Evolutionary conservation across 1,284 basidiomycete genomes (phyloP).

Genomic region (Ceraceosorus guamensis): DNA sequence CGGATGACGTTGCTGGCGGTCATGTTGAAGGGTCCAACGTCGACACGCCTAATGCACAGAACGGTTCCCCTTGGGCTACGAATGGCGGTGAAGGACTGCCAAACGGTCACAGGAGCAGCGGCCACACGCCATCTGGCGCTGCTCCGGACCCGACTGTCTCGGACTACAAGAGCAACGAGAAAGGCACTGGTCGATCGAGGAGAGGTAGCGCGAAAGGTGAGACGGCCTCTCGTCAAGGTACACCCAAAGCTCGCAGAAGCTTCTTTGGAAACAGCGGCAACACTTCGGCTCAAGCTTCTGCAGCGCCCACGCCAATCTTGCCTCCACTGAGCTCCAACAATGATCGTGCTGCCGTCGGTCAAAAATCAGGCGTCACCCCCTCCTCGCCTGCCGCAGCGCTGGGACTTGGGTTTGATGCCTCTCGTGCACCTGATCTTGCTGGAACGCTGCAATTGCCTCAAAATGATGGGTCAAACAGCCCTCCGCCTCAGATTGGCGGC

Average conservation of each 20-base stretch:
- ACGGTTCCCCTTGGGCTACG: background rate
- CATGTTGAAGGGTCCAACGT: background rate
- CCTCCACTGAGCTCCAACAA: background rate
- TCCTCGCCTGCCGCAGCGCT: too few relatives aligned
- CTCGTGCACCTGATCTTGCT: background rate
- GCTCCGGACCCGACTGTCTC: background rate
- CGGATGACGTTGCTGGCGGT: constrained; percentile 9
- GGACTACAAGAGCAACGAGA: too few relatives aligned
- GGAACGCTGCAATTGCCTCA: background rate
- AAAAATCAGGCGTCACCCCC: too few relatives aligned
- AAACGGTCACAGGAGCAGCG: background rate
- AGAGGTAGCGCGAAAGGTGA: background rate
- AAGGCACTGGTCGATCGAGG: background rate
- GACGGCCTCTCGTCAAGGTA: background rate
- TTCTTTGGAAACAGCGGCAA: background rate
- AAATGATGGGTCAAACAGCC: too few relatives aligned
- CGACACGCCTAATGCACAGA: background rate
- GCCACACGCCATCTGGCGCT: background rate
- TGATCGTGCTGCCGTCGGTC: too few relatives aligned
- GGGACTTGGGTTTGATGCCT: background rate
- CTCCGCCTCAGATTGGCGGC: background rate
- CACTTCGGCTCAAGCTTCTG: background rate
- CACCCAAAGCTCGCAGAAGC: background rate
- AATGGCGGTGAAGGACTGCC: background rate
- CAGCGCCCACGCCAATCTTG: background rate